These are phyloP conservation scores for Conoideocrella luteorostrata DNA, from an alignment of 2,329 filamentous ascomycete species.

Conservation along the genomic window DNA sequence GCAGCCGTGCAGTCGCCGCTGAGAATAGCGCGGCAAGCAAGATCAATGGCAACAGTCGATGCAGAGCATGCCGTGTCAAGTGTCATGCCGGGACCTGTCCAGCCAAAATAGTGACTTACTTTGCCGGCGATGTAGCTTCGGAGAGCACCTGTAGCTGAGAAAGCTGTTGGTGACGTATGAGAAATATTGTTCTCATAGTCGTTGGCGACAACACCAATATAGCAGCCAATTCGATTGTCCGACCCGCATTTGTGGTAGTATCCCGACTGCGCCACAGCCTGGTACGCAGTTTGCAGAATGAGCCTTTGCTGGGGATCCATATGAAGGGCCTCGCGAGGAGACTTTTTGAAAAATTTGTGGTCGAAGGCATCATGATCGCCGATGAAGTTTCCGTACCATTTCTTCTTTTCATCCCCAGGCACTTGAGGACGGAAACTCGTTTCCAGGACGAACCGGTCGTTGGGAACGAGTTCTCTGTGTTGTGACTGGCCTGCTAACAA, in stretches of 20 bases:
- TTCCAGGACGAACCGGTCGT: not conserved
- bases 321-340: constrained; percentile 53
- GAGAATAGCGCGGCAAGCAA: constrained; percentile 5
- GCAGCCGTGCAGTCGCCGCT: constrained; percentile 54
- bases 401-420: not conserved
- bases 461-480: constrained; percentile 9
- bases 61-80: constrained; percentile 10
- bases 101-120: constrained; percentile 8
- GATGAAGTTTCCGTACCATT: constrained; percentile 33
- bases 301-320: constrained; percentile 43
- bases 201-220: constrained; percentile 3
- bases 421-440: not conserved
- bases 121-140: constrained; percentile 6
- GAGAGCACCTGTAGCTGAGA: constrained; percentile 1
- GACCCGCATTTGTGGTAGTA: not conserved
- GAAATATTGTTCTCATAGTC: constrained; percentile 9
- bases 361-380: constrained; percentile 60
- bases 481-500: constrained; percentile 11
- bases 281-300: constrained; percentile 1
- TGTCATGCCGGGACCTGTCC: constrained; percentile 5
- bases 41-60: constrained; percentile 6
- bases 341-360: constrained; percentile 65
- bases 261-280: not conserved
- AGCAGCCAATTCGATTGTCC: constrained; percentile 2
- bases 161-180: not conserved